These are phyloP conservation scores for Tricholoma sp. DNA, from an alignment of 768 basidiomycete species.

Conservation along the genomic window DNA sequence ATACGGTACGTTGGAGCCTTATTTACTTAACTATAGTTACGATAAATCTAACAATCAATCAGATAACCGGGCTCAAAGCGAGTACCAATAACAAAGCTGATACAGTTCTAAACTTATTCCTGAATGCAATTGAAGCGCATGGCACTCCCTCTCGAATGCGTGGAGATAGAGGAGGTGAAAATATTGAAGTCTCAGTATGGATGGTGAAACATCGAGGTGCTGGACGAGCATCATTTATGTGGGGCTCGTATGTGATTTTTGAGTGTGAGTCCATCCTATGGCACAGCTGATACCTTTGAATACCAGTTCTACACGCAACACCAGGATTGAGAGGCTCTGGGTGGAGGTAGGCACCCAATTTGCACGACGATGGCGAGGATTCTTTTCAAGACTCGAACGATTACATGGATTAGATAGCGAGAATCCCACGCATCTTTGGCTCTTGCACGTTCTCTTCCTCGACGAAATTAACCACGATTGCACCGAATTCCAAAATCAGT, in stretches of 20 bases:
- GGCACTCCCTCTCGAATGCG: slow-evolving; percentile 26
- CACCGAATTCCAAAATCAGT: no score
- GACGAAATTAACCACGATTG: no score
- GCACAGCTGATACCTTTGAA: neutral
- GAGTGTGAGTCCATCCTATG: no score
- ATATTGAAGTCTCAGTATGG: slow-evolving; percentile 23
- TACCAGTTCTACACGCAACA: slow-evolving; percentile 33
- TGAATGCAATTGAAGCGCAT: slow-evolving; percentile 15
- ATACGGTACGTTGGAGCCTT: no score
- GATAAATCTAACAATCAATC: no score
- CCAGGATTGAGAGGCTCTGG: slow-evolving; percentile 40
- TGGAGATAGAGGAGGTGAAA: slow-evolving; percentile 33
- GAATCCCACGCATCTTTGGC: slow-evolving; percentile 35
- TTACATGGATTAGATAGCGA: slow-evolving; percentile 27
- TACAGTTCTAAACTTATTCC: slow-evolving; percentile 24
- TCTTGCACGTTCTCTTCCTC: slow-evolving; percentile 39
- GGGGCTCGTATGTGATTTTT: slow-evolving; percentile 22
- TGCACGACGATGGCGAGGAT: slow-evolving; percentile 34
- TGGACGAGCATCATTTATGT: slow-evolving; percentile 25
- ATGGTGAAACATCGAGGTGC: slow-evolving; percentile 32
- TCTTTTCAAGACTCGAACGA: slow-evolving; percentile 32
- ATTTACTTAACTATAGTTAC: neutral
- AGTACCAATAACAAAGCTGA: slow-evolving; percentile 23
- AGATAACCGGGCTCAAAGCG: slow-evolving; percentile 21
- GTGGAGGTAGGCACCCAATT: slow-evolving; percentile 37